Conservation (phyloP, 495 filamentous ascomycete species). For the Penicillium angulare region DNA sequence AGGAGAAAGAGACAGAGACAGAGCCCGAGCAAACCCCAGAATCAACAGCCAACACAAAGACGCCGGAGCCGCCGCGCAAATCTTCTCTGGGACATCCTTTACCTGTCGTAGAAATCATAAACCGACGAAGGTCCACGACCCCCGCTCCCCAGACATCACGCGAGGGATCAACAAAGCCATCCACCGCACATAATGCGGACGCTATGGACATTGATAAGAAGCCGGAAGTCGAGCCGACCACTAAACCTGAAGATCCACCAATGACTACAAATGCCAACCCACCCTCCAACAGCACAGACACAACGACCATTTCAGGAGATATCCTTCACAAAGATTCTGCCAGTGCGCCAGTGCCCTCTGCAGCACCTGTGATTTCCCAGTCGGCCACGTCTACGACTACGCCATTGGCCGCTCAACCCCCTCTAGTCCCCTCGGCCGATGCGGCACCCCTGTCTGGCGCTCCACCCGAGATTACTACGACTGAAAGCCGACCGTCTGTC, state of each 20-base stretch:
- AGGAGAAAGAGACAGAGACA: neutral
- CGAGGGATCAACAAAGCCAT: neutral
- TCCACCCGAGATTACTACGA: constrained; percentile 18
- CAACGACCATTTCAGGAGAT: constrained; percentile 7
- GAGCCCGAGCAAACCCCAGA: neutral
- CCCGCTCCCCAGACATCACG: neutral
- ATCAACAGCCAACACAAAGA: neutral
- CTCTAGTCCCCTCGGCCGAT: constrained; percentile 10
- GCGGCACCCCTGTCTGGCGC: constrained; percentile 15
- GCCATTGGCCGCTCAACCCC: constrained; percentile 10
- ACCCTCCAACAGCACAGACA: constrained; percentile 1
- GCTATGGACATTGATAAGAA: constrained; percentile 13
- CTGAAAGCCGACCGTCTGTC: constrained; percentile 8
- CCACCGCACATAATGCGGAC: neutral
- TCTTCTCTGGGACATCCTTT: neutral
- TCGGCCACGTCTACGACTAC: constrained; percentile 4
- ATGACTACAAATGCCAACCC: neutral
- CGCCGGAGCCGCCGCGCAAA: neutral
- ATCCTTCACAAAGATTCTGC: constrained; percentile 3
- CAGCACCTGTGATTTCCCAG: constrained; percentile 3
- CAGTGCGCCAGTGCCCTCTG: neutral
- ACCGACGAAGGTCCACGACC: neutral
- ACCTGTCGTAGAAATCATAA: constrained; percentile 14
- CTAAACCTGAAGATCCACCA: neutral
- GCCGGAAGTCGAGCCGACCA: neutral